Evolutionary conservation across 257 asterid species (phyloP).

Genomic region (Nicotiana otophora): DNA sequence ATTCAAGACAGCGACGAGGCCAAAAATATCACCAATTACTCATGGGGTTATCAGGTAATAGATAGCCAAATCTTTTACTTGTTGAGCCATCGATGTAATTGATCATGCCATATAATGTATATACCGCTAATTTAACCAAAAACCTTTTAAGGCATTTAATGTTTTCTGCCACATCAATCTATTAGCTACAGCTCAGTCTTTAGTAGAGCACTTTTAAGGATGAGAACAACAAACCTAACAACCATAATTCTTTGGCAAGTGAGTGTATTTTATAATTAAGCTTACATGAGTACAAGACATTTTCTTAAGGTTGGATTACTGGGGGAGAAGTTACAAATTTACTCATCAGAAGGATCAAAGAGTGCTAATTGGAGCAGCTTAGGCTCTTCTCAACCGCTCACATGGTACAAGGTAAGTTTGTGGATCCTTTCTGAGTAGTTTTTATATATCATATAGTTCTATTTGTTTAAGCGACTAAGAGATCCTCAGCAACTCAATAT

Average conservation of each 20-base stretch:
- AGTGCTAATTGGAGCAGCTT: slow-evolving; percentile 40
- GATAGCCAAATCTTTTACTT: background rate
- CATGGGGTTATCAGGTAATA: slow-evolving; percentile 76
- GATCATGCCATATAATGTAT: background rate
- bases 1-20: slow-evolving; percentile 25
- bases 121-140: background rate
- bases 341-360: slow-evolving; percentile 41
- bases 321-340: slow-evolving; percentile 58
- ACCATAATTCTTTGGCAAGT: background rate
- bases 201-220: background rate
- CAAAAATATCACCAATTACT: slow-evolving; percentile 27
- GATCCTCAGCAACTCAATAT: background rate
- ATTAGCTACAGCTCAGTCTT: background rate
- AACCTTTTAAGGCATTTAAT: background rate
- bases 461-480: background rate
- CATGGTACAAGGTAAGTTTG: slow-evolving; percentile 78
- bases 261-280: background rate
- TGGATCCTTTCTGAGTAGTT: background rate
- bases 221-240: background rate
- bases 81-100: background rate
- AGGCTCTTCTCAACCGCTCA: slow-evolving; percentile 46
- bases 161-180: background rate
- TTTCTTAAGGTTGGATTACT: slow-evolving; percentile 61
- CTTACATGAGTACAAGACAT: background rate
- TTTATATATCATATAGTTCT: background rate